Base-by-base conservation (phyloP, 805 yeast genomes). In the Millerago galiae region DNA sequence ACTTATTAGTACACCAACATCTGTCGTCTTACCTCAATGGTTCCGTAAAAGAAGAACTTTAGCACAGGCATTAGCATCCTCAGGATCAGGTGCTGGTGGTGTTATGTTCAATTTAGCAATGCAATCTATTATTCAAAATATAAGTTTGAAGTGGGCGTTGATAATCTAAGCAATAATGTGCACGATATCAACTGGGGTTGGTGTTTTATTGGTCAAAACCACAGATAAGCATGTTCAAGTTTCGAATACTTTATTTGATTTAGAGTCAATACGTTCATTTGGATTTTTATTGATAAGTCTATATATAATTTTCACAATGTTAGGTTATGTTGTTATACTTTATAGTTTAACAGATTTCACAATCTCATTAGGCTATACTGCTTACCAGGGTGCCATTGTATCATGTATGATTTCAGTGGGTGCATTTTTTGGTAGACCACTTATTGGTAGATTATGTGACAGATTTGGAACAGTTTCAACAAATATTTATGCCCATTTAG, bases 1-100 rank as follows among this genome's bases (percentile, higher is more conserved):
- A 74, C 18, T 43, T 5, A 43, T 46, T 8, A 37, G 36, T 34
- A 66, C 77, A 4, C 81, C 89, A 1, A 76, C 75, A 8, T 61
- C 77, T n/a, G 69, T 77, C 3, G 56, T 81, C 5, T 49, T 83
- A 29, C 87, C 88, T 0, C 87, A 81, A 44, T 82, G 83, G 81
- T 83, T 83, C 57, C 59, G 74, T 31, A 77, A 74, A 46, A 77
- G 64, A 47, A 66, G 88, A 50, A 77, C 81, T 5, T 55, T 64
- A 6, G 70, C 72, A 1, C 56, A 60, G 40, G 68, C 71, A 10
- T 41, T 68, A 2, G 58, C 62, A 6, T 55, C 66, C 21, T 50
- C 61, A 8, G 74, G 73, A 2, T 59, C 68, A 8, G 74, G 74
- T 17, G 48, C 58, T 4, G 74, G 74, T 25, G 74, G 74, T 42